phyloP scores from a whole-genome alignment of 1,139 yeast species.

The Nakaseomyces glabratus region DNA sequence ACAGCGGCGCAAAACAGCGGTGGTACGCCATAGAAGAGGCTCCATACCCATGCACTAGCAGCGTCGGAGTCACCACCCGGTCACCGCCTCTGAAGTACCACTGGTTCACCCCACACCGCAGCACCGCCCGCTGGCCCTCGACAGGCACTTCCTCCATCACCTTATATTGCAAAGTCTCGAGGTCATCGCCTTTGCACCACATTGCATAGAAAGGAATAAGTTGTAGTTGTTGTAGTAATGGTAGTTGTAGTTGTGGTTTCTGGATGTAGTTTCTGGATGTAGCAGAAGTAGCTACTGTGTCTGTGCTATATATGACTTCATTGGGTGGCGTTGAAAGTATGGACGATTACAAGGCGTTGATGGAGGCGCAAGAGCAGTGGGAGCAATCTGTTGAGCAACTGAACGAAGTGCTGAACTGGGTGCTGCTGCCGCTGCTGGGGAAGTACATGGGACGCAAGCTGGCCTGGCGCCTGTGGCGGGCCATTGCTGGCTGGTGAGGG shows the following conservation, averaged over 20 bases:
- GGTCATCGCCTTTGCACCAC: constrained; percentile 4
- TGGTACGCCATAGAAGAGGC: constrained; percentile 84
- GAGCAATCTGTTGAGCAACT: constrained; percentile 52
- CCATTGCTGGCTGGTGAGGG: constrained; percentile 10
- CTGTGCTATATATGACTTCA: constrained; percentile 6
- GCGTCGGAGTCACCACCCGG: constrained; percentile 33
- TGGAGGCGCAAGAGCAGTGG: constrained; percentile 53
- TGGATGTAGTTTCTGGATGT: neutral
- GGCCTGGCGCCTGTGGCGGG: constrained; percentile 35
- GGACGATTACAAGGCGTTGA: constrained; percentile 10
- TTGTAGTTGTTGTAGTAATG: neutral
- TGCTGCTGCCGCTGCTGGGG: constrained; percentile 51
- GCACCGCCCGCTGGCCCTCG: constrained; percentile 11
- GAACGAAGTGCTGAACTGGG: constrained; percentile 42
- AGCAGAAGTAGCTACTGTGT: neutral
- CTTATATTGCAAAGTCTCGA: constrained; percentile 15
- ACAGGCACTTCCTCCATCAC: constrained; percentile 15
- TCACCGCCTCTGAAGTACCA: constrained; percentile 22
- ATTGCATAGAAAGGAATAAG: neutral
- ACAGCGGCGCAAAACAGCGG: constrained; percentile 54
- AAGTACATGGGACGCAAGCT: constrained; percentile 49
- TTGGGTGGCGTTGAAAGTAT: constrained; percentile 9
- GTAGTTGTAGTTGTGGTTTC: neutral
- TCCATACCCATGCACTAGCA: constrained; percentile 85
- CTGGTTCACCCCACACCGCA: constrained; percentile 18